Percentiles rank a stretch among this genome's conserved stretches.
phyloP scores from a whole-genome alignment of 148 eudicot species.

The Chenopodium formosanum region DNA sequence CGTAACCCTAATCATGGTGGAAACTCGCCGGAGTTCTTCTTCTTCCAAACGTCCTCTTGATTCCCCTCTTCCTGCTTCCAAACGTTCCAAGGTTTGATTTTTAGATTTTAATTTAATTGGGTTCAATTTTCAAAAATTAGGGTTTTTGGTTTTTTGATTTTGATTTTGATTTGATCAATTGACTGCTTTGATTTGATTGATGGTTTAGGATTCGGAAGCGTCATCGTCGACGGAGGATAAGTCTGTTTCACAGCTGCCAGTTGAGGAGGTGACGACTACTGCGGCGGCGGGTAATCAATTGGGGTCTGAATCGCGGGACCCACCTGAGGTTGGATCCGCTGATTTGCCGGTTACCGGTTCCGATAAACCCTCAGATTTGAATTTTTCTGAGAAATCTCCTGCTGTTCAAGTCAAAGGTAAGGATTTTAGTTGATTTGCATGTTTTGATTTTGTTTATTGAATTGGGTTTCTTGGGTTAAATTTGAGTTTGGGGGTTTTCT shows the following conservation, averaged over 20 bases:
- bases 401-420: slow-evolving; percentile 40
- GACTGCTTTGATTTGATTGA: neutral
- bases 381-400: slow-evolving; percentile 40
- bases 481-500: neutral
- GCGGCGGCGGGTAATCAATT: slow-evolving; percentile 17
- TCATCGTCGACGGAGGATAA: slow-evolving; percentile 60
- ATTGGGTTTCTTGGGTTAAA: neutral
- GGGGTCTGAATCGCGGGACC: slow-evolving; percentile 28
- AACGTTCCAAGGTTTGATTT: slow-evolving; percentile 62
- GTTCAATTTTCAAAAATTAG: neutral
- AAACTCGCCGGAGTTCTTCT: slow-evolving; percentile 76
- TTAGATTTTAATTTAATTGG: neutral
- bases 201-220: slow-evolving; percentile 50
- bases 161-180: slow-evolving; percentile 5
- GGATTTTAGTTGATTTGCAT: slow-evolving; percentile 27
- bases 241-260: slow-evolving; percentile 30
- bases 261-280: slow-evolving; percentile 16
- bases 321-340: slow-evolving; percentile 61
- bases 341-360: slow-evolving; percentile 40
- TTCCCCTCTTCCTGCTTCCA: slow-evolving; percentile 51
- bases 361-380: slow-evolving; percentile 38
- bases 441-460: neutral
- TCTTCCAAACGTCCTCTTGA: slow-evolving; percentile 69
- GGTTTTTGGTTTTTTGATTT: neutral
- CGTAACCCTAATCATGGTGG: slow-evolving; percentile 51